Base-by-base conservation (phyloP, 2,329 filamentous ascomycete genomes). In the Truncatella angustata region DNA sequence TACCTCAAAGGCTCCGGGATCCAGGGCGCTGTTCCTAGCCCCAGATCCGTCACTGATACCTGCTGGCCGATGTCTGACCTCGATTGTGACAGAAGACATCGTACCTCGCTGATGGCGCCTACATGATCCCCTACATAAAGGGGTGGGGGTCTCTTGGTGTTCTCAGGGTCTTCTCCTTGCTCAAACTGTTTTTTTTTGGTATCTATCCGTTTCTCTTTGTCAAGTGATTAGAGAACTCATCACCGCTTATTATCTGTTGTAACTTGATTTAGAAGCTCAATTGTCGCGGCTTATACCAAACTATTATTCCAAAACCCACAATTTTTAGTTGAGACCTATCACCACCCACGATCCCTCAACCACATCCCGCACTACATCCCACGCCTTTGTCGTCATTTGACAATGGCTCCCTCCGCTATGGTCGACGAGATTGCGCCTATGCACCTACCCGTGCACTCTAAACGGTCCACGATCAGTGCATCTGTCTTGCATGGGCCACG, bases 401-500 rank as follows among this genome's bases (percentile, higher is more conserved):
- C 57, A 48, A 80, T 80, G 78, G 76, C 76, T 61, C 77, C 78
- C 63, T 75, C 74, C 60, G 77, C 77, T 59, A 74, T 70, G 57
- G 64, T 66, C 62, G 73, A 54, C 21, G 53, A 76, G 60, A 66
- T 64, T 54, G 63, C 67, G 57, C 68, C 73, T 65, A 71, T 71
- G 71, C 73, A 74, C 60, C 64, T 73, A 66, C 70, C 73, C 65
- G 65, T 68, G 54, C 65, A 68, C 58, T 67, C 69, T 20, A 77
- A 78, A 64, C 58, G 66, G 53, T 72, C 70, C 51, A 70, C 70
- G 45, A 73, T 82, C 64, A 75, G 66, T 63, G 79, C 79, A 45
- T 81, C 78, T 50, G 79, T 83, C 53, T 69, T 84, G 63, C 77
- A 84, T 73, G 80, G 80, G 4, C 76, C 79, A 50, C 70, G 73